A percentile compares a stretch with the other conserved stretches of the same genome.
phyloP scores from a whole-genome alignment of 106 monocot species.

The Phalaenopsis equestris region DNA sequence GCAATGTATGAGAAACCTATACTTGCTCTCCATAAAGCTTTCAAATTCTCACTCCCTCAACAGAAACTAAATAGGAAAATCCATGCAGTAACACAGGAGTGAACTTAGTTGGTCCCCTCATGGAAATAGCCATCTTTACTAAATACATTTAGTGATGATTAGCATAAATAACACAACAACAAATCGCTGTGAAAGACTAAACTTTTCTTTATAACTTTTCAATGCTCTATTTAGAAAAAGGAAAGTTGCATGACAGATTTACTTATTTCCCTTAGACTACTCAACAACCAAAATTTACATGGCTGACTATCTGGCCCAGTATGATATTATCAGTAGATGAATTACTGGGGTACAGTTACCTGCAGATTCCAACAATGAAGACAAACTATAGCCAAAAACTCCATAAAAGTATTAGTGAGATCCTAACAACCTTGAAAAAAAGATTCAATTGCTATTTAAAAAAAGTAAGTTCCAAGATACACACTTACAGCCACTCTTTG shows the following conservation, averaged over 20 bases:
- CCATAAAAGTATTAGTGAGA: not conserved
- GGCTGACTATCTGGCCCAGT: not conserved
- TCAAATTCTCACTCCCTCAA: too few relatives aligned
- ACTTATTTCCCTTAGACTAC: not conserved
- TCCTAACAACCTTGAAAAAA: not conserved
- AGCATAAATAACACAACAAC: not conserved
- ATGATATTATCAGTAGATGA: not conserved
- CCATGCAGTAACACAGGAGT: not conserved
- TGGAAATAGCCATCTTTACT: not conserved
- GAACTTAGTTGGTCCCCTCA: not conserved
- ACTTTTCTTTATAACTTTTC: not conserved
- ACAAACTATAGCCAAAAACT: not conserved
- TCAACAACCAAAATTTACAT: not conserved
- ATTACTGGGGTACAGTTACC: not conserved
- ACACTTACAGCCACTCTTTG: conserved; percentile 88
- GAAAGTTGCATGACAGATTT: not conserved
- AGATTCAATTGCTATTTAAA: not conserved
- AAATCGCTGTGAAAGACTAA: not conserved
- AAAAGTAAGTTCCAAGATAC: not conserved
- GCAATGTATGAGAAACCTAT: not conserved
- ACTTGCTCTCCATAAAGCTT: not conserved
- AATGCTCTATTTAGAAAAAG: not conserved
- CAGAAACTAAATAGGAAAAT: not conserved
- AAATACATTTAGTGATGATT: not conserved
- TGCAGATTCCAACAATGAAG: not conserved